Evolutionary conservation across 495 filamentous ascomycete genomes (phyloP), one percentile per base, ranked within the genome.

Genomic region (Penicillium parvum): DNA sequence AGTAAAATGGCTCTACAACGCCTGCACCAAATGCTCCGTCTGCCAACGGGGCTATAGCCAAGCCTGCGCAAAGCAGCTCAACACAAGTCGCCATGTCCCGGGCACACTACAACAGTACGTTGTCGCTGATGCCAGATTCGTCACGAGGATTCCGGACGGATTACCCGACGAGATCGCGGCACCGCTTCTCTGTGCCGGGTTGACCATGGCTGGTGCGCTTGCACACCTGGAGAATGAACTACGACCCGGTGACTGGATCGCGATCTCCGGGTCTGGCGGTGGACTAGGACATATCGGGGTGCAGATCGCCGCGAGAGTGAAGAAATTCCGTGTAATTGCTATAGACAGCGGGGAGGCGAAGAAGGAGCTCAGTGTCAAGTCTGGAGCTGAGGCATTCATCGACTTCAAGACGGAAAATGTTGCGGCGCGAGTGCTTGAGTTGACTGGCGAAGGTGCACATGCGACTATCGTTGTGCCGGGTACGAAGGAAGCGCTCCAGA

Each of bases 81-180:
- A 70, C 28, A 63, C 59, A 3, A 54, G 63, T 14, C 57, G 57
- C 3, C 50, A 60, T 37, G 56, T 61, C 3, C 65, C 65, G 0
- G 66, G 66, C 0, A 68, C 65, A n/a, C 41, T 70, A 12, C 65
- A 70, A 45, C 54, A 70, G 21, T 68, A 70, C 23, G 58, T 50
- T 2, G 18, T 67, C 14, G 53, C 57, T 0, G 61, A 63, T 37
- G 57, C 57, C 3, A 32, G 57, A 7, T 67, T 63, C 23, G 29
- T 60, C 12, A 61, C 58, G 0, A 15, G 12, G 12, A 61, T 68
- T 34, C 64, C 63, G 10, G 53, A 62, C 0, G 51, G 40, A 0
- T 41, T 69, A 0, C 2, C 32, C 0, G 54, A 59, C 40, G 58
- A 63, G 21, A 37, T 58, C 21, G 65, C 60, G 3, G 65, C 57